Evolutionary conservation across 805 yeast genomes (phyloP), one percentile per base, ranked within the genome.

Genomic region (Komagataella pastoris): DNA sequence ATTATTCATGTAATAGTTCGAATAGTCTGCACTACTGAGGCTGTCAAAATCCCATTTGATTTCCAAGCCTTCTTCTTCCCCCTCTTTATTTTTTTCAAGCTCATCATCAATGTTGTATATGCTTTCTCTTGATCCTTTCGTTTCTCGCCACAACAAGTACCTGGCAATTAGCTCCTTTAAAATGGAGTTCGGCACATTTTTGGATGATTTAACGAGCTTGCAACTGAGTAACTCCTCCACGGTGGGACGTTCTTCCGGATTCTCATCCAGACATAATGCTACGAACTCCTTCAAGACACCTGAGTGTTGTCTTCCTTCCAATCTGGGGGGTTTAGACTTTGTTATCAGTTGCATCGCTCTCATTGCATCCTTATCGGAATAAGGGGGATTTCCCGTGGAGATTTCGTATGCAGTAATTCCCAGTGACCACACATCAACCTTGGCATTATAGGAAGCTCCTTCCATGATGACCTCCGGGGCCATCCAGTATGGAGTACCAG

Each of bases 401-500:
- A 91, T 83, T 66, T 93, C 99, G 67, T 82, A 93, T 7, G 89
- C 73, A 0, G 99, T 91, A 54, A 93, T 88, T 14, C 99, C 99
- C 49, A 91, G 66, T 0, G 98, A 90, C 99, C 99, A 93, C 6
- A 93, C 87, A 65, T 93, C 99, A 0, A 96, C 99, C 66, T 84
- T 90, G 47, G 83, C 78, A 64, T 87, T 96, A 71, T 93, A 86
- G 7, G 83, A 76, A 14, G 84, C 85, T 46, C 95, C 95, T 65
- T 91, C 97, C 69, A 87, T 77, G 45, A 91, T 91, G 36, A 91
- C 99, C 65, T 91, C 99, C 0, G 99, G 99, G 0, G 99, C 97
- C 99, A 93, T 93, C 99, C 99, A 93, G 63, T 89, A 93, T 0
- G 95, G 95, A 0, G 95, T 86, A 6, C 95, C 95, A 0, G 96